Evolutionary conservation across 345 rosid genomes (phyloP), one percentile per base, ranked within the genome.

Genomic region (Euphorbia peplus): DNA sequence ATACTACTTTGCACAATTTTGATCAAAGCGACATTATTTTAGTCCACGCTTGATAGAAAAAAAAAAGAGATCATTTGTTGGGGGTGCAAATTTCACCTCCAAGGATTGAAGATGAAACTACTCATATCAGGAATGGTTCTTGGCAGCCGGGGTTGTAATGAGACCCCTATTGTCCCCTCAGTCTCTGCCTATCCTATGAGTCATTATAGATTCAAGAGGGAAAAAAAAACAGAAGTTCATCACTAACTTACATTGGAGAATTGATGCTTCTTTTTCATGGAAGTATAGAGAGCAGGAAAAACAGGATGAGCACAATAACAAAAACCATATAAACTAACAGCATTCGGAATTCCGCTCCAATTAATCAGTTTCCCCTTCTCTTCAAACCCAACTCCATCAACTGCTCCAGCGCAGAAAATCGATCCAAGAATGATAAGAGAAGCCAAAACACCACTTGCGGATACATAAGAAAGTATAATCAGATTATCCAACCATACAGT

Each of bases 281-380:
- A 89, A 71, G 76, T 84, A 80, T 93, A 93, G 2, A 93, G 80
- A 10, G 91, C 87, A 4, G 98, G 98, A 64, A 90, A 93, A 48
- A 93, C 93, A 0, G 98, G 98, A 74, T 93, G 98, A 1, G 96
- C 97, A 25, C 98, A 89, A 18, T 84, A 93, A 69, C 98, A 93
- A 79, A 93, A 93, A n/a, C 87, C 84, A 29, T 87, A 93, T 70
- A 93, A 85, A 73, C 98, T 93, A 53, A 93, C 78, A 0, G 98
- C 87, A 10, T 91, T 89, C 2, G 90, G 79, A 28, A 90, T 70
- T 74, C 97, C 93, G 14, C 67, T 73, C 83, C 76, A 76, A 42
- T 84, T 80, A 25, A 93, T 39, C 2, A 70, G 42, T 9, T 64
- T 71, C 30, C 90, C 93, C 47, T 64, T 77, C 5, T 82, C 81